Conservation (phyloP, 139 green algal genomes). For the Deuterostichococcus epilithicus region DNA sequence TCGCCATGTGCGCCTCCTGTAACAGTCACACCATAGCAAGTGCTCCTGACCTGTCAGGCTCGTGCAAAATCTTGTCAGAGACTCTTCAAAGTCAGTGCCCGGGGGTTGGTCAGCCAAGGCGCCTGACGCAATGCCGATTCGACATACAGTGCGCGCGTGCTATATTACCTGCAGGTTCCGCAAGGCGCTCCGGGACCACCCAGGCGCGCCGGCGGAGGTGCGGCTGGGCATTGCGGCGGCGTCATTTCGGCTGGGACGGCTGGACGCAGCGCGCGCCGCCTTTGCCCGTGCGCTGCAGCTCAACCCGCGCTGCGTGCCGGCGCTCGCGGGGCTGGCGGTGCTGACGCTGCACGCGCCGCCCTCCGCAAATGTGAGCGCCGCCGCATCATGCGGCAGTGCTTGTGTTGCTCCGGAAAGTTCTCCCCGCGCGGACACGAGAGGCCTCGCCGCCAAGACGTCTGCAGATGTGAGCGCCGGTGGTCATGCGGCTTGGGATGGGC, state of each 20-base stretch:
- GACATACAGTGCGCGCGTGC: too few relatives aligned
- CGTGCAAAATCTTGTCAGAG: too few relatives aligned
- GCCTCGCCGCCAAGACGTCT: too few relatives aligned
- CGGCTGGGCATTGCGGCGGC: slow-evolving; percentile 80
- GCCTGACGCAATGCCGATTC: too few relatives aligned
- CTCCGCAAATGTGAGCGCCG: not conserved
- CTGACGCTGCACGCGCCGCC: slow-evolving; percentile 15
- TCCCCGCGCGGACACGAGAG: too few relatives aligned
- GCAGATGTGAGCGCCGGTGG: too few relatives aligned
- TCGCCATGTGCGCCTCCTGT: slow-evolving; percentile 40
- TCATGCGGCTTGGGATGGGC: too few relatives aligned
- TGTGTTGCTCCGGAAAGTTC: too few relatives aligned
- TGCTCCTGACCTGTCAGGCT: not conserved
- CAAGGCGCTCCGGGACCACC: slow-evolving; percentile 55
- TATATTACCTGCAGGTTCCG: slow-evolving; percentile 57
- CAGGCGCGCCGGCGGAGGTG: slow-evolving; percentile 69
- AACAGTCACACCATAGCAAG: too few relatives aligned
- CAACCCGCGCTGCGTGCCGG: slow-evolving; percentile 59
- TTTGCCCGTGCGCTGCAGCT: slow-evolving; percentile 72
- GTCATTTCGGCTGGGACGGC: slow-evolving; percentile 58
- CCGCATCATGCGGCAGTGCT: too few relatives aligned
- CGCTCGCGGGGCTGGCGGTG: slow-evolving; percentile 69
- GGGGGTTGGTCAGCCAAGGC: too few relatives aligned
- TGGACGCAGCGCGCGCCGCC: slow-evolving; percentile 45
- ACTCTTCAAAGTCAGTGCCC: too few relatives aligned